These are phyloP conservation scores for Tuber microsphaerosporum DNA, from an alignment of 495 filamentous ascomycete genomes.

Conservation along the genomic window DNA sequence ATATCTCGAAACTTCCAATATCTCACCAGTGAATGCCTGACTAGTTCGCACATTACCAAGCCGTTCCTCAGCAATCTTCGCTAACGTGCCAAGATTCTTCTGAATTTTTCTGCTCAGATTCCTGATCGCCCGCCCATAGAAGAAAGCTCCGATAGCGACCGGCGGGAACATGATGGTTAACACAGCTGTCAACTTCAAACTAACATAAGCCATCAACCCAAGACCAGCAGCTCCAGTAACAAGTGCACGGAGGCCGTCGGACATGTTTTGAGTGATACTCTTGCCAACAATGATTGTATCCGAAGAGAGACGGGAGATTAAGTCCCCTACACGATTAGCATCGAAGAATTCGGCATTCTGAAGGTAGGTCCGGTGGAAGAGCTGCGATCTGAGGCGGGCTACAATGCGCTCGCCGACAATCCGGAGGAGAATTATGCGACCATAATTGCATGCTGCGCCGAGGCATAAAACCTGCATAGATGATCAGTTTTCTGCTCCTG, in stretches of 20 bases:
- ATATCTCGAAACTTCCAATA: constrained; percentile 81
- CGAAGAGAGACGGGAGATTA: constrained; percentile 89
- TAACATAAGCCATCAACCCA: constrained; percentile 84
- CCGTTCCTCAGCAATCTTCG: constrained; percentile 94
- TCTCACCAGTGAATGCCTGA: constrained; percentile 90
- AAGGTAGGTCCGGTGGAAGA: constrained; percentile 81
- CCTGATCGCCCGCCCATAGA: constrained; percentile 80
- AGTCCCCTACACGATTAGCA: constrained; percentile 88
- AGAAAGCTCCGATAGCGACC: constrained; percentile 79
- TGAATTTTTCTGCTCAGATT: constrained; percentile 86
- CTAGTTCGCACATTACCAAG: constrained; percentile 91
- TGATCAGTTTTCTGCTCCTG: background rate
- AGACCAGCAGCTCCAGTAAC: constrained; percentile 87
- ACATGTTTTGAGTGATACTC: constrained; percentile 94
- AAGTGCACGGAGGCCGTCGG: constrained; percentile 78
- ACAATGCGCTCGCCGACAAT: constrained; percentile 95
- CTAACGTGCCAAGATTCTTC: constrained; percentile 80
- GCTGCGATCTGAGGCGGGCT: constrained; percentile 73
- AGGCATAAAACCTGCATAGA: constrained; percentile 51
- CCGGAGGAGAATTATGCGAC: constrained; percentile 84
- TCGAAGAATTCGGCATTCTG: constrained; percentile 99
- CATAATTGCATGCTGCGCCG: constrained; percentile 83
- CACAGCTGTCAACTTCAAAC: constrained; percentile 79
- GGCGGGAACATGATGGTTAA: constrained; percentile 82
- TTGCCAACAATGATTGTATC: constrained; percentile 97